Base-by-base conservation (phyloP, 1,139 yeast species). In the Ogataea hybrid region DNA sequence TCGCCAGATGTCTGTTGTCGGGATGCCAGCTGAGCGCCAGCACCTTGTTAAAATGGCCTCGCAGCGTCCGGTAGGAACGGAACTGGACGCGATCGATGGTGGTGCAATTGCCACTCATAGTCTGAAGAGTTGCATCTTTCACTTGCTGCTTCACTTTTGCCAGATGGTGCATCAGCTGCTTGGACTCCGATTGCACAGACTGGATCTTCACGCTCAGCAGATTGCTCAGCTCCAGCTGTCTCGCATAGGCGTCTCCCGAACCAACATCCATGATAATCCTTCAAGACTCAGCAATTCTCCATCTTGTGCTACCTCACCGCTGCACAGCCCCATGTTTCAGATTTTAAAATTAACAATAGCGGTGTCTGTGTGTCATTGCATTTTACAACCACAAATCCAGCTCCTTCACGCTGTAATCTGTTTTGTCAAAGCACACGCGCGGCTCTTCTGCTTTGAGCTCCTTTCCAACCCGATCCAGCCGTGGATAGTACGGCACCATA, bases 401-500 rank as follows among this genome's bases (percentile, higher is more conserved):
- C 40, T 59, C 64, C 15, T 38, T 28, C 12, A 59, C 53, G 10
- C 61, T 57, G 12, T 54, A 35, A 37, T 58, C 61, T 2, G 36
- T 41, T 12, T 32, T 36, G 2, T 46, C 44, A 5, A 37, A 27
- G 7, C 38, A 37, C 2, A 41, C 25, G 3, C 21, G 25, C 6
- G 47, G 48, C 18, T 36, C 45, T 25, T 46, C 42, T 4, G 41
- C 37, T 27, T 42, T 43, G 2, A 51, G 35, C 32, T 47, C 55
- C 3, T 47, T 56, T 5, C 61, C 61, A 25, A 59, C 36, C 3
- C 36, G 64, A 4, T 71, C 75, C 17, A 82, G 53, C 22, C 68
- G 62, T 0, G 98, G 98, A 58, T 84, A 90, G 54, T 73, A 81
- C 0, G 97, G 96, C 1, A 89, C 90, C 61, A 92, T 63, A 0